Evolutionary conservation across 768 basidiomycete genomes (phyloP).

Genomic region (Hypsizygus marmoreus): DNA sequence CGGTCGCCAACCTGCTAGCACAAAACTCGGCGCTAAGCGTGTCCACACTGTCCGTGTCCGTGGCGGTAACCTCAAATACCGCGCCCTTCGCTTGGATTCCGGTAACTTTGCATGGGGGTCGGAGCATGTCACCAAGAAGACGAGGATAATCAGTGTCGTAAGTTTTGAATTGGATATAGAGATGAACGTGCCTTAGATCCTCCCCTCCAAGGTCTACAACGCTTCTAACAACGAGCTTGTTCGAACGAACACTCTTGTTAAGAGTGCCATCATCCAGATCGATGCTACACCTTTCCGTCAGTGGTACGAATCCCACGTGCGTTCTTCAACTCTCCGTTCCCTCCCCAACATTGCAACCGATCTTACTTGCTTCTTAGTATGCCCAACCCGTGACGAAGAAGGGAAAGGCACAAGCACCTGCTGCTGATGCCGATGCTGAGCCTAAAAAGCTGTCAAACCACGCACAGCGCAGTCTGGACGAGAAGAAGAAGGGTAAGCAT

Average conservation of each 20-base stretch:
- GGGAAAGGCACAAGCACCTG: conserved; percentile 61
- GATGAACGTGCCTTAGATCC: neutral
- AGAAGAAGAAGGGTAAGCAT: conserved; percentile 83
- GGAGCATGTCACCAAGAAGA: conserved; percentile 93
- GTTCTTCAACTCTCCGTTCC: conserved; percentile 34
- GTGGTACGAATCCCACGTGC: conserved; percentile 98
- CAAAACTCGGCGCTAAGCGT: conserved; percentile 94
- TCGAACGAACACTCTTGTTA: conserved; percentile 98
- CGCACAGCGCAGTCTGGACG: conserved; percentile 82
- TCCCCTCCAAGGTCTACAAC: conserved; percentile 80
- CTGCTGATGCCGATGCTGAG: conserved; percentile 50
- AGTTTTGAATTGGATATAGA: conserved; percentile 33
- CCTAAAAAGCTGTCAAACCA: conserved; percentile 88
- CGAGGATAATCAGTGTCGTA: conserved; percentile 94
- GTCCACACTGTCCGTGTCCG: conserved; percentile 94
- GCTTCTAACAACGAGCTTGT: conserved; percentile 99
- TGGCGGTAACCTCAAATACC: conserved; percentile 93
- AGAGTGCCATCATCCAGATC: conserved; percentile 93
- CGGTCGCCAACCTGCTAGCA: conserved; percentile 96
- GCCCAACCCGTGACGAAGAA: conserved; percentile 93
- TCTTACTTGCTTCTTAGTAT: conserved; percentile 55
- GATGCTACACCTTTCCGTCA: conserved; percentile 99
- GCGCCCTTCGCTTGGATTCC: conserved; percentile 93
- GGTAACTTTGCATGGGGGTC: conserved; percentile 99
- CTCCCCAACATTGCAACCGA: conserved; percentile 8